Base-by-base conservation (phyloP, 345 rosid species). In the Clarkia xantiana region DNA sequence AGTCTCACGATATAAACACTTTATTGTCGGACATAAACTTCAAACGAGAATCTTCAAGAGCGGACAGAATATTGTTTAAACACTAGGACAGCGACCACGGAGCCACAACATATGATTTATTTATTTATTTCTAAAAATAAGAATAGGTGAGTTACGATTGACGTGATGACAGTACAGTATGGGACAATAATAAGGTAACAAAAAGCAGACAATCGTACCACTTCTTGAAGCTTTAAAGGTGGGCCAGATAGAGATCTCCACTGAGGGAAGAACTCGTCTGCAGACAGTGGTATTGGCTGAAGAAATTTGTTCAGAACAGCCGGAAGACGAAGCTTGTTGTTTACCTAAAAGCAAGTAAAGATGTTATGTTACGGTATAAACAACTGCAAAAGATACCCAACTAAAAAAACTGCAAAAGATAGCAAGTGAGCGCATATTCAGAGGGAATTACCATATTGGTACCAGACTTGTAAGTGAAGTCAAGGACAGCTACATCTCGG, bases 201-300 rank as follows among this genome's bases (percentile, higher is more conserved):
- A 29, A n/a, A 29, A 29, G 36, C 36, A 29, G 36, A 29, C 8
- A 29, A 1, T 29, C 8, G 55, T 78, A 93, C 99, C 68, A 93
- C 99, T 87, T 93, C 99, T 71, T 93, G 99, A 72, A 93, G 94
- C 77, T 84, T 93, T 58, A 93, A 63, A 29, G 96, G 96, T 53
- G 95, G 95, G 42, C 99, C 99, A 17, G 96, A 72, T 59, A 93
- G 84, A 42, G 81, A 76, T 81, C 94, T 84, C 99, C 99, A 93
- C 66, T 93, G 96, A 19, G 88, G 79, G 64, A 93, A 93, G 65
- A 93, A 87, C 72, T 93, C 95, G 51, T 87, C 95, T 45, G 81
- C 55, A 45, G 96, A 68, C 45, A 93, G 65, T 51, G 68, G 47
- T 45, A 93, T 72, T 56, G 96, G 95, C 69, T 82, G 96, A 68